Conservation (phyloP, 495 filamentous ascomycete species). For the Niebla homalea region DNA sequence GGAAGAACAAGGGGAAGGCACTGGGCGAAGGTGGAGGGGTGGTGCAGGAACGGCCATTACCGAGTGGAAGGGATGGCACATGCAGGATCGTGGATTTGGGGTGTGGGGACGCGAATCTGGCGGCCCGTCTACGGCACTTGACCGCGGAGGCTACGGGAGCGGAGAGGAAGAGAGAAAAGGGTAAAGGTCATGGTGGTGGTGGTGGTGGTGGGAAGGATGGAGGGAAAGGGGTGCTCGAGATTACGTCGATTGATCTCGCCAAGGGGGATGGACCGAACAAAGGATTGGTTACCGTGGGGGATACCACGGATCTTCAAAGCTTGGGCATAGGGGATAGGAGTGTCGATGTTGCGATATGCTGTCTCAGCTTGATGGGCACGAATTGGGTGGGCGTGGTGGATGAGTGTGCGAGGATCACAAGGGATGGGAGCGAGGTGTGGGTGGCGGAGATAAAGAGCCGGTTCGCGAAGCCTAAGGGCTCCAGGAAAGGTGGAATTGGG, state of each 20-base stretch:
- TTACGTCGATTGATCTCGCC: conserved; percentile 56
- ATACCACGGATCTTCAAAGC: conserved; percentile 66
- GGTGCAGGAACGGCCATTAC: conserved; percentile 16
- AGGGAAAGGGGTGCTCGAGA: conserved; percentile 49
- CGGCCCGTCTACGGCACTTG: conserved; percentile 38
- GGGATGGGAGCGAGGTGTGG: conserved; percentile 76
- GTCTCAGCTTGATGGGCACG: conserved; percentile 93
- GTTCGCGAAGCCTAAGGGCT: conserved; percentile 53
- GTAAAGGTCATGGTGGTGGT: neutral
- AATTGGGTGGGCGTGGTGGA: conserved; percentile 83
- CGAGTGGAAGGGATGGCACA: conserved; percentile 24
- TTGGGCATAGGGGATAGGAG: conserved; percentile 42
- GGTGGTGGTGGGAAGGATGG: conserved; percentile 21
- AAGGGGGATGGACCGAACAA: conserved; percentile 31
- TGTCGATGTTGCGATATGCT: conserved; percentile 83
- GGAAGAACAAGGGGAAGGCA: conserved; percentile 12
- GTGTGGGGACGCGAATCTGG: conserved; percentile 68
- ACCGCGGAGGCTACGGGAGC: too few relatives aligned
- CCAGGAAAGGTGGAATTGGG: conserved; percentile 39
- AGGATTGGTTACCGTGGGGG: conserved; percentile 67
- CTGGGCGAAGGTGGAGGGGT: conserved; percentile 20
- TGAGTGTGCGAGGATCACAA: conserved; percentile 79
- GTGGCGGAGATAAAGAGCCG: conserved; percentile 90
- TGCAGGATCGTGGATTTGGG: conserved; percentile 79
- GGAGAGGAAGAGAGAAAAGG: neutral